Percentiles rank a stretch among this genome's conserved stretches.
phyloP scores from a whole-genome alignment of 164 flowering plant species.

The Pachysandra terminalis region DNA sequence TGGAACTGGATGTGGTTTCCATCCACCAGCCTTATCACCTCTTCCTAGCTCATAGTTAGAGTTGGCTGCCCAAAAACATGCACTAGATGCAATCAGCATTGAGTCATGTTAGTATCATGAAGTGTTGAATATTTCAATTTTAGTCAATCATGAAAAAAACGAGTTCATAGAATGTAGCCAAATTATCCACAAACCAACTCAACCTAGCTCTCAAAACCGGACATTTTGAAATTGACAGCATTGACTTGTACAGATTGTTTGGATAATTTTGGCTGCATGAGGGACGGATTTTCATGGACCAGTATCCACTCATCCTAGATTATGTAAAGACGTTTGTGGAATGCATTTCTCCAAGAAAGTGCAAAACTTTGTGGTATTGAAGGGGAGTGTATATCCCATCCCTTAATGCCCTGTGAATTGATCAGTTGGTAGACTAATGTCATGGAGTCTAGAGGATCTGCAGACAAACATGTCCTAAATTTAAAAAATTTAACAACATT shows the following conservation, averaged over 20 bases:
- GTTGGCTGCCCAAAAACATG: constrained; percentile 52
- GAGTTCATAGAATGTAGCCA: not conserved
- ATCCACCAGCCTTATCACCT: constrained; percentile 74
- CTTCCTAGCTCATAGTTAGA: constrained; percentile 94
- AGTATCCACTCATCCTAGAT: not conserved
- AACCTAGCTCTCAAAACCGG: not conserved
- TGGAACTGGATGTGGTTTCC: constrained; percentile 77
- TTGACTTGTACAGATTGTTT: not conserved
- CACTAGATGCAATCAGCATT: constrained; percentile 2
- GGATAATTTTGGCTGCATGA: not conserved
- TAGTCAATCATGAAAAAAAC: not conserved
- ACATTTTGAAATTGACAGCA: not conserved
- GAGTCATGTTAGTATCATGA: not conserved
- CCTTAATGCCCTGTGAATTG: not conserved
- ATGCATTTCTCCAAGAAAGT: not conserved
- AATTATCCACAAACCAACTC: not conserved
- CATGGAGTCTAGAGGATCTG: not conserved
- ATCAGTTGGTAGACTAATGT: not conserved
- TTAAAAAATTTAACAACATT: not conserved
- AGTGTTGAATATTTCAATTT: not conserved
- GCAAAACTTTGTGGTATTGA: no score
- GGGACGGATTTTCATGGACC: not conserved
- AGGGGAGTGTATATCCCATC: not conserved
- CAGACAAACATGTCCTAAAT: not conserved
- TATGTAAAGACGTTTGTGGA: not conserved